Conservation (phyloP, 805 yeast species). For the Candida lessepsii region DNA sequence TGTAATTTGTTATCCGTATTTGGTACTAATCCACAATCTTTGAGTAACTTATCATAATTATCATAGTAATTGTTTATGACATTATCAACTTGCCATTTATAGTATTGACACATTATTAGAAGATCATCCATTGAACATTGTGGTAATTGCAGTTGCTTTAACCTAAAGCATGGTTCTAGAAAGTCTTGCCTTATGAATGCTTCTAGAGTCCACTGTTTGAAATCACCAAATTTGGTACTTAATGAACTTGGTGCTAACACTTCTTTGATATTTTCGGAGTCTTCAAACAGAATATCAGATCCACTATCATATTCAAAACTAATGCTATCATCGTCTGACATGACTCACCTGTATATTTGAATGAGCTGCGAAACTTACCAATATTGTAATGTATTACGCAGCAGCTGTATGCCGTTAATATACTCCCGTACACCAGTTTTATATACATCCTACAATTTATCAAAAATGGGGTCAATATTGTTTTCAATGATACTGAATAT, state of each 20-base stretch:
- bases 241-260: constrained; percentile 1
- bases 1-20: constrained; percentile 13
- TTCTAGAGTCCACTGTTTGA: constrained; percentile 26
- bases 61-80: constrained; percentile 38
- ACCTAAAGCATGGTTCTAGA: constrained; percentile 20
- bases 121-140: constrained; percentile 30
- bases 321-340: constrained; percentile 9
- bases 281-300: constrained; percentile 18
- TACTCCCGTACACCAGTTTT: too few relatives aligned
- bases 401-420: too few relatives aligned
- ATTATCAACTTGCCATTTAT: constrained; percentile 41
- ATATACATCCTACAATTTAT: too few relatives aligned
- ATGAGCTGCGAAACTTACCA: background rate
- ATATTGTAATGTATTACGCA: too few relatives aligned
- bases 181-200: constrained; percentile 25
- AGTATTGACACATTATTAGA: constrained; percentile 34
- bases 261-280: constrained; percentile 12
- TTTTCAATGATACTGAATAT: too few relatives aligned
- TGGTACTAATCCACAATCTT: constrained; percentile 28
- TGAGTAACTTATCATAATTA: constrained; percentile 23
- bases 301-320: constrained; percentile 17
- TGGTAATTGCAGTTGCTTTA: constrained; percentile 26
- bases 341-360: background rate
- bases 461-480: too few relatives aligned
- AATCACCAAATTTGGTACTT: constrained; percentile 4